Percentiles rank a stretch among this genome's conserved stretches.
phyloP scores from a whole-genome alignment of 2,329 filamentous ascomycete species.

The Venturia effusa region DNA sequence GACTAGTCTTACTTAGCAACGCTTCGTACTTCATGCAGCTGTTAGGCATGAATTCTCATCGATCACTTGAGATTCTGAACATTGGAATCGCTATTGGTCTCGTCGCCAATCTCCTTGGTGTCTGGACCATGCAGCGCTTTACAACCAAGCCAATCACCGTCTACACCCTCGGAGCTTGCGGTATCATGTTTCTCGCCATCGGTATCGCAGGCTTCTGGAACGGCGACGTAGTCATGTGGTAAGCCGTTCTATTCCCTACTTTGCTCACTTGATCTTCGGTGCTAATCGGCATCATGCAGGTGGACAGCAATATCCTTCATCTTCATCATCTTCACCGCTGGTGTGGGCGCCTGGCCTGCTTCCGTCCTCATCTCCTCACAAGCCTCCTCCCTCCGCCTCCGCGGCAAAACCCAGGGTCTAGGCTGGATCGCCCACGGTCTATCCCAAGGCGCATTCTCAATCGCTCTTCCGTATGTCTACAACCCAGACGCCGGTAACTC shows the following conservation, averaged over 20 bases:
- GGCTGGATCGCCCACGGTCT: slow-evolving; percentile 33
- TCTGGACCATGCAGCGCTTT: slow-evolving; percentile 34
- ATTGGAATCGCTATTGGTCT: slow-evolving; percentile 36
- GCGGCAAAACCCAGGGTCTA: slow-evolving; percentile 34
- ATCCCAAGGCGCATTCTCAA: slow-evolving; percentile 31
- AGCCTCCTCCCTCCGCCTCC: slow-evolving; percentile 32
- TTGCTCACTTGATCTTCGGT: background rate
- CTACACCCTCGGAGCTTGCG: slow-evolving; percentile 22
- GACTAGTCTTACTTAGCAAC: slow-evolving; percentile 25
- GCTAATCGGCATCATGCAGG: slow-evolving; percentile 18
- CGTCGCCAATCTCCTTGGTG: slow-evolving; percentile 31
- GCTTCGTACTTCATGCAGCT: slow-evolving; percentile 25
- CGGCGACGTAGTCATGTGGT: slow-evolving; percentile 30
- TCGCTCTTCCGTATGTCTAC: slow-evolving; percentile 42
- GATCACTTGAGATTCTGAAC: slow-evolving; percentile 23
- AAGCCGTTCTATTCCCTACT: slow-evolving; percentile 12
- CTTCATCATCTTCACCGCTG: slow-evolving; percentile 31
- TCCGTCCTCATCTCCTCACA: slow-evolving; percentile 34
- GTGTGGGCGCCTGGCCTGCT: slow-evolving; percentile 34
- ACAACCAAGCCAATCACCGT: slow-evolving; percentile 32
- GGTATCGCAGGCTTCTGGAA: slow-evolving; percentile 38
- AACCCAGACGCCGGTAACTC: slow-evolving; percentile 35
- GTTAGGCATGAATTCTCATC: slow-evolving; percentile 20
- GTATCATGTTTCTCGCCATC: slow-evolving; percentile 33
- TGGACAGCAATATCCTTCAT: slow-evolving; percentile 30